Evolutionary conservation across 768 basidiomycete species (phyloP).

Genomic region (Psilocybe cubensis): DNA sequence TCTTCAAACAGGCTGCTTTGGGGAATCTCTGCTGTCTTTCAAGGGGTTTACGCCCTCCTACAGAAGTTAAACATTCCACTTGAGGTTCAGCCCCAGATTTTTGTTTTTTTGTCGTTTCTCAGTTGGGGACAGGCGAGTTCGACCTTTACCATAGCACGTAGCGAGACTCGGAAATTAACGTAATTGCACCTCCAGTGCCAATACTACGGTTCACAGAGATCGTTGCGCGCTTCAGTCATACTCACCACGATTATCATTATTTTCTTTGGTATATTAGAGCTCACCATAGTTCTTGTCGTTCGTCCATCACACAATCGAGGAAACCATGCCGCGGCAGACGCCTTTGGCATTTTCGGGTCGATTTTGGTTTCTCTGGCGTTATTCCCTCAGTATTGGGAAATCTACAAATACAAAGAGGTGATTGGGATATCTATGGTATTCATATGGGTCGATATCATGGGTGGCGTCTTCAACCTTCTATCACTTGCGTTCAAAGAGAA

Average conservation of each 20-base stretch:
- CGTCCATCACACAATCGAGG: constrained; percentile 42
- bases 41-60: constrained; percentile 70
- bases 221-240: constrained; percentile 33
- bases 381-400: constrained; percentile 75
- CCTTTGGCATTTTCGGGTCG: constrained; percentile 67
- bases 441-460: constrained; percentile 70
- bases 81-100: constrained; percentile 68
- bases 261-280: constrained; percentile 60
- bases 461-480: constrained; percentile 70
- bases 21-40: constrained; percentile 59
- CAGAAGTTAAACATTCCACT: constrained; percentile 75
- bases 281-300: constrained; percentile 60
- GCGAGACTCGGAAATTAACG: not conserved
- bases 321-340: constrained; percentile 38
- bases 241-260: constrained; percentile 42
- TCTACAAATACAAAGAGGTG: constrained; percentile 64
- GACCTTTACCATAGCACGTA: not conserved
- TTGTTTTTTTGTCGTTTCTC: constrained; percentile 59
- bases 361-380: constrained; percentile 56
- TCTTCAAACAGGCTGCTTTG: constrained; percentile 54
- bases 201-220: constrained; percentile 58
- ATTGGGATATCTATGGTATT: constrained; percentile 72
- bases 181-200: constrained; percentile 52
- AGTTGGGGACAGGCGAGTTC: constrained; percentile 69
- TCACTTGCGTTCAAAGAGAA: constrained; percentile 67